These are phyloP conservation scores for Lomentospora prolificans DNA, from an alignment of 2,329 filamentous ascomycete species.

Conservation along the genomic window DNA sequence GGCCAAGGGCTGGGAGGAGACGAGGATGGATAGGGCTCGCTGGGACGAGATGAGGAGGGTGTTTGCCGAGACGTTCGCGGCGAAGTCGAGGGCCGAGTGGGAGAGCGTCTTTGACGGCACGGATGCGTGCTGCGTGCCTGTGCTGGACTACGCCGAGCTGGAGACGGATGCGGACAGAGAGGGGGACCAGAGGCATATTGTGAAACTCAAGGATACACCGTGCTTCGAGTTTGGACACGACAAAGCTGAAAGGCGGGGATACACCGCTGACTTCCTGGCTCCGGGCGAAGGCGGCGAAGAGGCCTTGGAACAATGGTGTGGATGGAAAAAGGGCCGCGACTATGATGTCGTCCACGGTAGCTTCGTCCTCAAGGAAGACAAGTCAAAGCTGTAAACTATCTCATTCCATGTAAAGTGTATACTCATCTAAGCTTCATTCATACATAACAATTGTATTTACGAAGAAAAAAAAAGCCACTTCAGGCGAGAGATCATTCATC, in stretches of 20 bases:
- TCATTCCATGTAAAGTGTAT: slow-evolving; percentile 8
- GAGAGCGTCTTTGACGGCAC: slow-evolving; percentile 78
- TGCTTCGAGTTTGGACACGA: slow-evolving; percentile 37
- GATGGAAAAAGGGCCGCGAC: slow-evolving; percentile 63
- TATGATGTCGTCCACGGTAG: slow-evolving; percentile 58
- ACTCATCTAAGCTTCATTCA: background rate
- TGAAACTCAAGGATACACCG: slow-evolving; percentile 61
- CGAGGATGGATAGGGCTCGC: slow-evolving; percentile 46
- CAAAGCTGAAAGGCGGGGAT: slow-evolving; percentile 58
- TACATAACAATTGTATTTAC: background rate
- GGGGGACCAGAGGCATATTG: slow-evolving; percentile 61
- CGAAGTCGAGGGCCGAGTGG: slow-evolving; percentile 69
- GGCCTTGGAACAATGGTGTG: slow-evolving; percentile 60
- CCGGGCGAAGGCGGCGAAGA: slow-evolving; percentile 67
- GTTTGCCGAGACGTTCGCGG: slow-evolving; percentile 56
- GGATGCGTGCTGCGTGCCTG: slow-evolving; percentile 87
- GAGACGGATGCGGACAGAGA: slow-evolving; percentile 38
- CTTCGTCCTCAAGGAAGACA: slow-evolving; percentile 32
- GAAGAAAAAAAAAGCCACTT: background rate
- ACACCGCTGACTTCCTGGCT: slow-evolving; percentile 46
- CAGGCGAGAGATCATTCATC: background rate
- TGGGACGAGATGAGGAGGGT: slow-evolving; percentile 59
- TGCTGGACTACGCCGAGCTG: slow-evolving; percentile 66
- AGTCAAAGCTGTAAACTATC: slow-evolving; percentile 22
- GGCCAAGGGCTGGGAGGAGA: slow-evolving; percentile 37